phyloP scores from a whole-genome alignment of 257 asterid species.

The Solanum peruvianum region DNA sequence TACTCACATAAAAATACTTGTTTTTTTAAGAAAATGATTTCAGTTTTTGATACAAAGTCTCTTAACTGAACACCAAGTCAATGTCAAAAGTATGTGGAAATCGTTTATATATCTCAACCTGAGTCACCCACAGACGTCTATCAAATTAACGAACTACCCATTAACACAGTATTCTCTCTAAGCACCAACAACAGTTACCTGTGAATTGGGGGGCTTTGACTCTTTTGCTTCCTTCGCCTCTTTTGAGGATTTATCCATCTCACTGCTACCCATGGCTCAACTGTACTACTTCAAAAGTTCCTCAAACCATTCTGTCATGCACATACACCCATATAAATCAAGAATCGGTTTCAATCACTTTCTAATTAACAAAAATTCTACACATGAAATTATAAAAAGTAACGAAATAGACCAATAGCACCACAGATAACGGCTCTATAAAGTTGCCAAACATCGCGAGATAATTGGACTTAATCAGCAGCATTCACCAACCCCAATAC shows the following conservation, averaged over 20 bases:
- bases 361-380: background rate
- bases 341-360: background rate
- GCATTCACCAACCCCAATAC: background rate
- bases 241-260: conserved; percentile 69
- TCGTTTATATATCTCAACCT: background rate
- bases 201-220: conserved; percentile 52
- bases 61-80: background rate
- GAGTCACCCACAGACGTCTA: background rate
- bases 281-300: conserved; percentile 11
- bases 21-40: background rate
- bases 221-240: conserved; percentile 47
- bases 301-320: conserved; percentile 28
- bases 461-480: background rate
- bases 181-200: conserved; percentile 25
- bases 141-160: background rate
- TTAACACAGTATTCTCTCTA: background rate
- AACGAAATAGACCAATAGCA: background rate
- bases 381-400: background rate
- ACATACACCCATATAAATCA: background rate
- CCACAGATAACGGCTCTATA: background rate
- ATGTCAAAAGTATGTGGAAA: background rate
- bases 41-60: background rate
- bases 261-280: conserved; percentile 66
- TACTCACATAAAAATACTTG: background rate
- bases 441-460: background rate